Evolutionary conservation across 2,329 filamentous ascomycete species (phyloP).

Genomic region (Uncinocarpus reesii): DNA sequence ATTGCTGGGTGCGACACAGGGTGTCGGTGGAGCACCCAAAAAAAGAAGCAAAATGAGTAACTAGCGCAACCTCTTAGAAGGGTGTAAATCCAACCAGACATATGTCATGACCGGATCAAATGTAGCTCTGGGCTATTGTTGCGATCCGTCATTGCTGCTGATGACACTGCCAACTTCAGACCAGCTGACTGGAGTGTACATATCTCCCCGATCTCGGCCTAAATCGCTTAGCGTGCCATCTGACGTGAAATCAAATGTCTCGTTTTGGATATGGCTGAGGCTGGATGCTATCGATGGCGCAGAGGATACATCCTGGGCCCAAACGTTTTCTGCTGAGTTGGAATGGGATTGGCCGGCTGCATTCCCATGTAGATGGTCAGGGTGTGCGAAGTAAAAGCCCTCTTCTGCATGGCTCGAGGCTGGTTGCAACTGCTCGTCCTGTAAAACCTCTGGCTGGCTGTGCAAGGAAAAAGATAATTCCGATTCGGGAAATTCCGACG

Average conservation of each 20-base stretch:
- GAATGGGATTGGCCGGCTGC: neutral
- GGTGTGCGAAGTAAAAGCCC: slow-evolving; percentile 28
- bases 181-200: slow-evolving; percentile 35
- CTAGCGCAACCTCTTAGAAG: no score
- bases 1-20: no score
- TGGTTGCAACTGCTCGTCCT: slow-evolving; percentile 16
- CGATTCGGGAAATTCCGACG: slow-evolving; percentile 21
- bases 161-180: slow-evolving; percentile 38
- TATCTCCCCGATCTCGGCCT: slow-evolving; percentile 25
- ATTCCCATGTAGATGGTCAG: slow-evolving; percentile 15
- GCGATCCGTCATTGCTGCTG: slow-evolving; percentile 31
- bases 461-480: slow-evolving; percentile 4
- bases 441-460: slow-evolving; percentile 9
- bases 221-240: slow-evolving; percentile 34
- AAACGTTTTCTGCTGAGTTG: slow-evolving; percentile 1
- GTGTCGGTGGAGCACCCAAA: no score
- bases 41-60: no score
- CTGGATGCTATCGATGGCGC: slow-evolving; percentile 31
- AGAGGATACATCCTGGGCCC: slow-evolving; percentile 21
- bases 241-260: slow-evolving; percentile 23
- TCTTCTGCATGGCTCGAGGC: slow-evolving; percentile 25
- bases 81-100: no score
- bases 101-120: no score
- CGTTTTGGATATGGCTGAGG: slow-evolving; percentile 30
- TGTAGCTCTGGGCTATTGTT: no score